These are phyloP conservation scores for Stachybotrys echinatus DNA, from an alignment of 2,329 filamentous ascomycete genomes.

Conservation along the genomic window DNA sequence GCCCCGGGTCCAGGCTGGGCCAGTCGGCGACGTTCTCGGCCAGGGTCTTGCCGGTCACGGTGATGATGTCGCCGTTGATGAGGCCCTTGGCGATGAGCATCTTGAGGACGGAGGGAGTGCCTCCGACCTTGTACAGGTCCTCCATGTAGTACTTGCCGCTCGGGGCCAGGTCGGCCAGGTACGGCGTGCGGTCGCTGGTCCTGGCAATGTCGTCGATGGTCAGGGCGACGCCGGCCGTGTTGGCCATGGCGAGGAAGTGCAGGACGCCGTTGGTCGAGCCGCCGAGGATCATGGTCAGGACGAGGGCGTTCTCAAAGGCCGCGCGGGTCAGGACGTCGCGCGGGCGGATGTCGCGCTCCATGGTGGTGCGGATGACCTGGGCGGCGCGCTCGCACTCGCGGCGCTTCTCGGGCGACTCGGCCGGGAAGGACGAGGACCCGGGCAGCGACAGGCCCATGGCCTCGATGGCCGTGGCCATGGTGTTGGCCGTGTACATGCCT, in stretches of 20 bases:
- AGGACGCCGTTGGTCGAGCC: constrained; percentile 86
- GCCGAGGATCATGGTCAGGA: constrained; percentile 88
- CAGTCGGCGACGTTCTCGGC: constrained; percentile 74
- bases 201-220: constrained; percentile 79
- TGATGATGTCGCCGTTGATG: constrained; percentile 72
- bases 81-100: constrained; percentile 71
- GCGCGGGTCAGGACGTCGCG: constrained; percentile 73
- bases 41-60: constrained; percentile 79
- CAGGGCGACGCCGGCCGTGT: constrained; percentile 71
- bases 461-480: constrained; percentile 84
- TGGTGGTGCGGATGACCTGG: constrained; percentile 70
- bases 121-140: constrained; percentile 80
- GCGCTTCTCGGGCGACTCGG: constrained; percentile 74
- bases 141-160: constrained; percentile 83
- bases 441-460: constrained; percentile 82
- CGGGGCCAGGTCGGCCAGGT: constrained; percentile 80
- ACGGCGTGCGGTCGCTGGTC: constrained; percentile 76
- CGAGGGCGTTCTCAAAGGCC: constrained; percentile 82
- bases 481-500: constrained; percentile 89
- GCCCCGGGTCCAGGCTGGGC: constrained; percentile 71
- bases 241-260: constrained; percentile 87
- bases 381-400: constrained; percentile 81
- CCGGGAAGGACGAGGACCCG: constrained; percentile 79
- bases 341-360: constrained; percentile 79
- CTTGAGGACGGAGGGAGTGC: constrained; percentile 81